phyloP scores from a whole-genome alignment of 2,329 filamentous ascomycete species.

The Fusarium globosum region DNA sequence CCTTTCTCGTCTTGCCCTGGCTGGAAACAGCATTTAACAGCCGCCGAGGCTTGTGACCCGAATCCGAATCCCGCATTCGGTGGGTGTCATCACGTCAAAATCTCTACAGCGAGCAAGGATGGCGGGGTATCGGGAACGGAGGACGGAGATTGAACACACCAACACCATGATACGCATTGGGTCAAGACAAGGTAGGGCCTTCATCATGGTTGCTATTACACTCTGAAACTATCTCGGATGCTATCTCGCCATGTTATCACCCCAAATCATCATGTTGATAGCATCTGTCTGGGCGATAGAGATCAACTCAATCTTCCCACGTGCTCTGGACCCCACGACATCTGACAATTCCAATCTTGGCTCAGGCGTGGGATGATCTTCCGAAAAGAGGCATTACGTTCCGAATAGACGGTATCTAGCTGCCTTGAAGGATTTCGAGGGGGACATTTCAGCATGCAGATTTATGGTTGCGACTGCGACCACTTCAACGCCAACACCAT shows the following conservation, averaged over 20 bases:
- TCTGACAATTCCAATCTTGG: conserved; percentile 27
- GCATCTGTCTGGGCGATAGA: conserved; percentile 6
- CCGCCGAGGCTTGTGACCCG: conserved; percentile 22
- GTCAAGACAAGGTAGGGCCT: not conserved
- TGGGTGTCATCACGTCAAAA: conserved; percentile 36
- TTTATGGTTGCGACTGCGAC: not conserved
- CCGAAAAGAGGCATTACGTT: conserved; percentile 22
- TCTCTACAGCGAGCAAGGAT: conserved; percentile 20
- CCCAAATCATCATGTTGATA: conserved; percentile 9
- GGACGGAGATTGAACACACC: conserved; percentile 15
- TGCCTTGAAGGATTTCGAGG: conserved; percentile 3
- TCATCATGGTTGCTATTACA: conserved; percentile 1
- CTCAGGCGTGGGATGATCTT: conserved; percentile 33
- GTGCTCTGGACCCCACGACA: conserved; percentile 35
- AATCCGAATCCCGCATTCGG: conserved; percentile 23
- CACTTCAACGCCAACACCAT: conserved; percentile 5
- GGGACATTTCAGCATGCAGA: not conserved
- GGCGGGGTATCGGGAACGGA: conserved; percentile 26
- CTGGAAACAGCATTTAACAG: not conserved
- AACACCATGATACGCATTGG: not conserved
- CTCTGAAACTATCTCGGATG: not conserved
- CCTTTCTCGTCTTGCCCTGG: not conserved
- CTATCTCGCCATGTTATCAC: conserved; percentile 8
- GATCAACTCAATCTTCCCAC: conserved; percentile 15
- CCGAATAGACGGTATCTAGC: conserved; percentile 17